These are phyloP conservation scores for Penicillium sp. DNA, from an alignment of 2,329 filamentous ascomycete species.

Conservation along the genomic window DNA sequence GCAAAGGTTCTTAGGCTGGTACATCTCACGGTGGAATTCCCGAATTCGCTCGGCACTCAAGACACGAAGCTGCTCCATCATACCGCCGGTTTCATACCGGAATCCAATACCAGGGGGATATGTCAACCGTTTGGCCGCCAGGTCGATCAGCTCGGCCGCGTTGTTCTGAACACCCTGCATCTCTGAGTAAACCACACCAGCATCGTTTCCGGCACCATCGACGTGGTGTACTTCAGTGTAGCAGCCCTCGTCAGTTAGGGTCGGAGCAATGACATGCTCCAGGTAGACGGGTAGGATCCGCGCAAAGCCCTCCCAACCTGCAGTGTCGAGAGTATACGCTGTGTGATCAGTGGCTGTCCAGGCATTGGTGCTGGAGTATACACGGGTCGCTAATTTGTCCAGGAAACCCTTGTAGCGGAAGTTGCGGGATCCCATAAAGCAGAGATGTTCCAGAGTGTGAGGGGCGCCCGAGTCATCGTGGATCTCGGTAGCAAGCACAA, in stretches of 20 bases:
- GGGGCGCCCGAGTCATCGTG: conserved; percentile 94
- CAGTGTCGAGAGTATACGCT: conserved; percentile 90
- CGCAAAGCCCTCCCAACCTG: conserved; percentile 95
- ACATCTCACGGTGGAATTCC: conserved; percentile 95
- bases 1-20: conserved; percentile 93
- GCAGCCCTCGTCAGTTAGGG: conserved; percentile 87
- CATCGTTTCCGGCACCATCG: conserved; percentile 90
- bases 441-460: conserved; percentile 78
- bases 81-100: conserved; percentile 95
- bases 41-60: conserved; percentile 87
- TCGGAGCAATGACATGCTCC: conserved; percentile 89
- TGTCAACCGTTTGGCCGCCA: conserved; percentile 73
- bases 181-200: conserved; percentile 95
- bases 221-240: conserved; percentile 96
- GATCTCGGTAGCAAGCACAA: conserved; percentile 94
- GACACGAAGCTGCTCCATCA: conserved; percentile 87
- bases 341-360: conserved; percentile 98
- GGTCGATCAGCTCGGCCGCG: conserved; percentile 81
- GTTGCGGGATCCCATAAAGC: conserved; percentile 88
- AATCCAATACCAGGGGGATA: conserved; percentile 92
- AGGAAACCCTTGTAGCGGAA: conserved; percentile 94
- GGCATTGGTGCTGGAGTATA: conserved; percentile 92
- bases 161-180: conserved; percentile 96
- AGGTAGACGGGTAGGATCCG: conserved; percentile 93
- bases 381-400: conserved; percentile 88